Base-by-base conservation (phyloP, 1,284 basidiomycete genomes). In the Phellopilus nigrolimitatus region DNA sequence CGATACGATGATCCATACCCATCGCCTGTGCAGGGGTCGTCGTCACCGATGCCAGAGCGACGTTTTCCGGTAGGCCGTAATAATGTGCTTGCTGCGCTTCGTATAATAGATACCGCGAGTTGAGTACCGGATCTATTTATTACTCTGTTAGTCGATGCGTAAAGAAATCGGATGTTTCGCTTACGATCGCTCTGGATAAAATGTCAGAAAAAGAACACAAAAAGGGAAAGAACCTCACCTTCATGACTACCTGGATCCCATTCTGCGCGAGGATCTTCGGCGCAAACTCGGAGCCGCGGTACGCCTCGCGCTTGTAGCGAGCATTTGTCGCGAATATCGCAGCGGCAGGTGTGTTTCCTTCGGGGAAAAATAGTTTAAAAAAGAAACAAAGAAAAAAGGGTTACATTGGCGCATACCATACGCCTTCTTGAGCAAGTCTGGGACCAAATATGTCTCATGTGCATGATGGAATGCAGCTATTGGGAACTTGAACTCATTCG, bases 81-180 rank as follows among this genome's bases (percentile, higher is more conserved):
- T 87, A 87, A 61, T 93, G 83, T 1, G 88, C 91, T 64, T 94
- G 90, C 51, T 91, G 88, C 0, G 93, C 92, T 67, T 97, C 92
- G 62, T 83, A 84, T 2, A 92, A 64, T 8, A 97, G 71, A 62
- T 84, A 82, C 3, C 93, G 78, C 27, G 87, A 88, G 63, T 94
- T 83, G 15, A 91, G 56, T 0, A 84, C 81, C 7, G 82, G 80
- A 58, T 88, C 50, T 51, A 30, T 28, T 15, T 7, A n/a, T 15
- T 17, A 17, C 7, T 37, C 10, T 15, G n/a, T 17, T 15, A 7
- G 3, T 3, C 3, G 7, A n/a, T 15, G n/a, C n/a, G n/a, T n/a
- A n/a, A 37, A 13, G 4, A 37, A 37, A 17, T n/a, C 7, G 15
- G 10, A 15, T 17, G n/a, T n/a, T n/a, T n/a, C 8, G 19, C 34